phyloP scores from a whole-genome alignment of 257 asterid genomes.

The Datura wrightii region DNA sequence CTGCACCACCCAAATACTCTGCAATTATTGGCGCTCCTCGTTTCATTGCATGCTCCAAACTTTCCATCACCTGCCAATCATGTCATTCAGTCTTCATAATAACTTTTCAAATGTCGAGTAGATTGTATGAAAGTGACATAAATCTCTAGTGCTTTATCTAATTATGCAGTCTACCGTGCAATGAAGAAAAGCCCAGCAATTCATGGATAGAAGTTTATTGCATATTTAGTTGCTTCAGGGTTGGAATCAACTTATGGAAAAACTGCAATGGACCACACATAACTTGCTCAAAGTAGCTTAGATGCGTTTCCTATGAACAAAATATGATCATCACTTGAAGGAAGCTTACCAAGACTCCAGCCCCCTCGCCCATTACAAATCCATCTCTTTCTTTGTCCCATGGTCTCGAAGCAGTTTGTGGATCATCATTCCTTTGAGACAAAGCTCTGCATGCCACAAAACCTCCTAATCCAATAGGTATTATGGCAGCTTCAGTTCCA shows the following conservation, averaged over 20 bases:
- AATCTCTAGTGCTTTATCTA: not conserved
- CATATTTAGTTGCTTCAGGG: not conserved
- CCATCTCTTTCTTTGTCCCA: slow-evolving; percentile 94
- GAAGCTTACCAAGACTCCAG: slow-evolving; percentile 83
- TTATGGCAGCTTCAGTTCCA: slow-evolving; percentile 95
- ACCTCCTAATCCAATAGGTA: slow-evolving; percentile 96
- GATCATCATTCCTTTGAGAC: slow-evolving; percentile 93
- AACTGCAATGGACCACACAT: slow-evolving; percentile 3
- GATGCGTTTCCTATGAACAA: not conserved
- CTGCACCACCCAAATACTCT: slow-evolving; percentile 94
- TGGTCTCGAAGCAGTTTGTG: slow-evolving; percentile 89
- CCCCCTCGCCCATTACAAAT: slow-evolving; percentile 97
- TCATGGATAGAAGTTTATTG: slow-evolving; percentile 15
- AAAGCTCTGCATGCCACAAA: slow-evolving; percentile 95
- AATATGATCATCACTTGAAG: not conserved
- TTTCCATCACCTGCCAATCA: slow-evolving; percentile 83
- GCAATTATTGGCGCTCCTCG: slow-evolving; percentile 91
- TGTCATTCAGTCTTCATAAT: not conserved
- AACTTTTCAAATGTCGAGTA: not conserved
- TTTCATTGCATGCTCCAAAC: slow-evolving; percentile 93
- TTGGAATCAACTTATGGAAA: not conserved
- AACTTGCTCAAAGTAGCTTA: slow-evolving; percentile 5
- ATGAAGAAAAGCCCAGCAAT: slow-evolving; percentile 9
- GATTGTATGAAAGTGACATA: not conserved
- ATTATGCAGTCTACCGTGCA: not conserved